Conservation (phyloP, 192 early-diverging fungal genomes). For the Umbelopsis vinacea region DNA sequence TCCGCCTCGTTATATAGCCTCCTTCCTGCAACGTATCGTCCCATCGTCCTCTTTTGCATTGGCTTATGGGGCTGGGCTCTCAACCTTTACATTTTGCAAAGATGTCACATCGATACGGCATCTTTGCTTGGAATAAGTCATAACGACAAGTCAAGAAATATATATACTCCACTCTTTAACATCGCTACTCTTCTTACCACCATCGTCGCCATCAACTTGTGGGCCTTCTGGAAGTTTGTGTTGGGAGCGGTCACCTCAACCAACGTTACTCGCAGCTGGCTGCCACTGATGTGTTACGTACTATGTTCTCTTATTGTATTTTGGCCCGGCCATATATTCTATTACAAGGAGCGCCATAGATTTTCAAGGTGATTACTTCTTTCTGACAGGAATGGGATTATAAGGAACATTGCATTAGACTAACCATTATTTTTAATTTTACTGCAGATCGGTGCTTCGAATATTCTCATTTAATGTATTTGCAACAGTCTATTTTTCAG, state of each 20-base stretch:
- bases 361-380: conserved; percentile 51
- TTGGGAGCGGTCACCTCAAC: conserved; percentile 25
- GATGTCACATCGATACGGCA: conserved; percentile 49
- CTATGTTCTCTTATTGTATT: conserved; percentile 45
- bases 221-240: conserved; percentile 48
- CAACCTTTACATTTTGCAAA: conserved; percentile 53
- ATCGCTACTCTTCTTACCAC: conserved; percentile 47
- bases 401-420: neutral
- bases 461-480: conserved; percentile 54
- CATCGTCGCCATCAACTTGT: conserved; percentile 51
- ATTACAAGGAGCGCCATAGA: conserved; percentile 53
- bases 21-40: conserved; percentile 54
- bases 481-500: conserved; percentile 65
- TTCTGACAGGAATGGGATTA: neutral
- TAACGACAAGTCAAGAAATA: conserved; percentile 41
- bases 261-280: conserved; percentile 35
- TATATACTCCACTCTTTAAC: conserved; percentile 50
- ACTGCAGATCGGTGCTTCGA: conserved; percentile 51
- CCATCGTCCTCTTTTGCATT: conserved; percentile 52
- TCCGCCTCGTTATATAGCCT: conserved; percentile 18
- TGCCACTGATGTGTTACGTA: conserved; percentile 53
- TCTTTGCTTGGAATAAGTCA: conserved; percentile 42
- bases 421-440: neutral
- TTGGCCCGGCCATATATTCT: conserved; percentile 50
- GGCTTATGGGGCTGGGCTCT: conserved; percentile 65